Evolutionary conservation across 75 land plant genomes (phyloP).

Genomic region (Pinus albicaulis): DNA sequence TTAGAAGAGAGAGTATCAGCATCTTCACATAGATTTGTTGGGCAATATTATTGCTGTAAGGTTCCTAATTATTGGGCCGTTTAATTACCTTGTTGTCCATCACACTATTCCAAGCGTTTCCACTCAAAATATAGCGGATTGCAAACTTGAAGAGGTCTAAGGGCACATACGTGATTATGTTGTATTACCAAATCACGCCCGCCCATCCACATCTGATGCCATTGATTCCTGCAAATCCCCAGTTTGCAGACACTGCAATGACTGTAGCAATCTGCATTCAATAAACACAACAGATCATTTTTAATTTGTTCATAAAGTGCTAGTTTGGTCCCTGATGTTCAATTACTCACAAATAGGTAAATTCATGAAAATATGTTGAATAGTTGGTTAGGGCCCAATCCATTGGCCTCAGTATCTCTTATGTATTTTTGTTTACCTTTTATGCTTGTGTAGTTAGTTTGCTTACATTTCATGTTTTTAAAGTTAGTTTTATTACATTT

Average conservation of each 20-base stretch:
- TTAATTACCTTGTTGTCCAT: conserved; percentile 49
- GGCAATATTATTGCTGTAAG: not conserved
- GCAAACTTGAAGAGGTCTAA: conserved; percentile 59
- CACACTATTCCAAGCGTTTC: conserved; percentile 64
- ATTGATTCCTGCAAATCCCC: conserved; percentile 54
- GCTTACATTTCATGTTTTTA: too few relatives aligned
- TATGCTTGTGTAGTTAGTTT: too few relatives aligned
- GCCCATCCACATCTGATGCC: conserved; percentile 88
- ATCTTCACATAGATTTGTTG: not conserved
- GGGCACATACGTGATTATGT: conserved; percentile 49
- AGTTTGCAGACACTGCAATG: conserved; percentile 66
- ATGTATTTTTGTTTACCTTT: too few relatives aligned
- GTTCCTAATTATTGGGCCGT: not conserved
- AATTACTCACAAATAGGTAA: too few relatives aligned
- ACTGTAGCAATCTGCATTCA: conserved; percentile 59
- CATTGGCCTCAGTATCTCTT: too few relatives aligned
- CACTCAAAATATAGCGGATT: conserved; percentile 57
- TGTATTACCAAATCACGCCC: conserved; percentile 66
- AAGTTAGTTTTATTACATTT: too few relatives aligned
- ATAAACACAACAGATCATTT: not conserved
- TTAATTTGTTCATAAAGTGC: too few relatives aligned
- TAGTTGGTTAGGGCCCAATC: conserved; percentile 12
- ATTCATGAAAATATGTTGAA: too few relatives aligned
- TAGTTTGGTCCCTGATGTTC: too few relatives aligned
- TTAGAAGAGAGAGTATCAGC: not conserved